Conservation (phyloP, 371 early-diverging fungal species). For the Mortierella sp. region DNA sequence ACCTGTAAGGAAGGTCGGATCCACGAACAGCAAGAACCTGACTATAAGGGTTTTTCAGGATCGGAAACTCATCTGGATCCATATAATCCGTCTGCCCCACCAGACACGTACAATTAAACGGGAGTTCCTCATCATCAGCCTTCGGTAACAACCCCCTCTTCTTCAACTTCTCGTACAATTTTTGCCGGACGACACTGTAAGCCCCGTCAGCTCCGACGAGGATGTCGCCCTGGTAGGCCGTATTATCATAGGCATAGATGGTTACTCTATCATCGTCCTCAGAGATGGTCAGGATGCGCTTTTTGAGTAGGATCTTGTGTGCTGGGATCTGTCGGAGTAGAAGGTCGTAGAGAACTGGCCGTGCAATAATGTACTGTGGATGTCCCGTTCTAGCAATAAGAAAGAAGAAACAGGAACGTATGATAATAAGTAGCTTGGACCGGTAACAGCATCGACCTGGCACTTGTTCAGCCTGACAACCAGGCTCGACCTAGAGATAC, state of each 20-base stretch:
- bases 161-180: not conserved
- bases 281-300: not conserved
- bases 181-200: not conserved
- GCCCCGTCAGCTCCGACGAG: not conserved
- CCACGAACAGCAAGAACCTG: not conserved
- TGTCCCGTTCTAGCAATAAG: not conserved
- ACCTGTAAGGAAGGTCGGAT: not conserved
- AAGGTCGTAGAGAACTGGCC: constrained; percentile 1
- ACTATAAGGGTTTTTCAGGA: not conserved
- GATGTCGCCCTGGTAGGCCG: not conserved
- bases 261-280: not conserved
- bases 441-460: not conserved
- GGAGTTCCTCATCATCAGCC: not conserved
- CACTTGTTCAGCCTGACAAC: not conserved
- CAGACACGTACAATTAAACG: constrained; percentile 1
- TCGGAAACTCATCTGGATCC: constrained; percentile 7
- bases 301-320: not conserved
- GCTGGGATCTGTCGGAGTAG: constrained; percentile 7
- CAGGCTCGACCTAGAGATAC: not conserved
- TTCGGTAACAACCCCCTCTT: not conserved
- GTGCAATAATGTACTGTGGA: constrained; percentile 8
- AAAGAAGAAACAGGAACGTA: not conserved
- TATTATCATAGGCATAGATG: not conserved
- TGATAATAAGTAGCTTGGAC: too few relatives aligned
- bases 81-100: not conserved